Evolutionary conservation across 495 filamentous ascomycete genomes (phyloP).

Genomic region (Hypoxylon lenormandii): DNA sequence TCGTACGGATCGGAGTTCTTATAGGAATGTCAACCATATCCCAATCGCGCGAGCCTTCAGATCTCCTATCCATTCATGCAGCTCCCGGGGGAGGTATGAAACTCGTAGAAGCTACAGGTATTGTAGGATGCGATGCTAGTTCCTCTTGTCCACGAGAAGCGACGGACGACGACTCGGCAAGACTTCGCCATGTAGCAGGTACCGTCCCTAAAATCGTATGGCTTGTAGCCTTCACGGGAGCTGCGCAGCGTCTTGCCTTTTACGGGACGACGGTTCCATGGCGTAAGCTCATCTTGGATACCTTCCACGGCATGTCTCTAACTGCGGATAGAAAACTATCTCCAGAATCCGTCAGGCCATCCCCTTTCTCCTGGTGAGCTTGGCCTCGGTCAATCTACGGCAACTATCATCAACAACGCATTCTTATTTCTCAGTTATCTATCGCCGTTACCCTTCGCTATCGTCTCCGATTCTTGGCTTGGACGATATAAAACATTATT

Average conservation of each 20-base stretch:
- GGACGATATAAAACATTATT: conserved; percentile 10
- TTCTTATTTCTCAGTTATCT: conserved; percentile 8
- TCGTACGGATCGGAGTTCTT: too few species aligned
- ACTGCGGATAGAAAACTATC: background rate
- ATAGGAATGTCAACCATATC: too few species aligned
- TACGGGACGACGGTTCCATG: background rate
- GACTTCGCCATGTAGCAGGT: background rate
- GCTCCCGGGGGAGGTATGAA: background rate
- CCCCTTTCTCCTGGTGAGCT: conserved; percentile 1
- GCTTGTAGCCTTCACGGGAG: background rate
- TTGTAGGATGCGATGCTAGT: background rate
- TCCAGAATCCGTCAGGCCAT: conserved; percentile 2
- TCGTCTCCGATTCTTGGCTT: conserved; percentile 7
- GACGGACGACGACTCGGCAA: background rate
- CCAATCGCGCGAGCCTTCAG: too few species aligned
- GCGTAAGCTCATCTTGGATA: background rate
- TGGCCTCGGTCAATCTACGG: conserved; percentile 7
- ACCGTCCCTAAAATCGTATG: background rate
- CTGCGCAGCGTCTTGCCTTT: background rate
- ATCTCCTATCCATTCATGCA: background rate
- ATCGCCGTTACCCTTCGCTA: conserved; percentile 1
- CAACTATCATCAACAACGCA: conserved; percentile 9
- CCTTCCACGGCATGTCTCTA: background rate
- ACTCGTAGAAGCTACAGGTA: background rate
- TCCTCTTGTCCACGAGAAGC: background rate